Evolutionary conservation across 805 yeast species (phyloP), one percentile per base, ranked within the genome.

Genomic region (Suhomyces canberraensis): DNA sequence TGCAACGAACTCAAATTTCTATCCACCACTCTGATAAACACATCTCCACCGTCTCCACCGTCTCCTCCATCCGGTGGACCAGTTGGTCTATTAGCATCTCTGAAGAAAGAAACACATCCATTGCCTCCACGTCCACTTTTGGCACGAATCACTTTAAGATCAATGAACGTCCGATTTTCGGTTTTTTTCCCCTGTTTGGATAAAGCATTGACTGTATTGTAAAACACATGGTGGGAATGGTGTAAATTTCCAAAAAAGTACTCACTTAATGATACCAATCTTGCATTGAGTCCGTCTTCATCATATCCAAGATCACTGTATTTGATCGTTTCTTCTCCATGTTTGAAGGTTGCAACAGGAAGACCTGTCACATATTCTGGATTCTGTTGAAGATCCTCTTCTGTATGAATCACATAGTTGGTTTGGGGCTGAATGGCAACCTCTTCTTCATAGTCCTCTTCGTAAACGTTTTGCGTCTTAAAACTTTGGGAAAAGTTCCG

Each of bases 11-110:
- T 75, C 29, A 85, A 50, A 16, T 84, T 85, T 29, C 31, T 29
- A 33, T 77, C 77, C 1, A 81, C 79, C 3, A 95, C 96, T 54
- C 82, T 86, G 2, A 93, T 77, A 54, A 83, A 91, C 2, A 93
- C 74, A 36, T 81, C 73, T 2, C 98, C 98, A 16, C 98, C 98
- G 42, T 71, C 66, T 4, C 98, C 98, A 20, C 98, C 98, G 62
- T 93, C 97, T 8, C 98, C 98, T n/a, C 98, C 98, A 59, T 90
- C 95, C 0, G 98, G 95, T 0, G 98, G 98, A 0, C 98, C 98
- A 14, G 74, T 72, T 0, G 95, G 72, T 29, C 86, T 64, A 27
- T 89, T 86, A 3, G 95, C 85, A 47, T 88, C 98, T 46, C 96
- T 69, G 41, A 81, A 75, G 60, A 93, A 93, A 0, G 97, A 84